These are phyloP conservation scores for Pontederia paniculata DNA, from an alignment of 176 grass and related monocot genomes.

Conservation along the genomic window DNA sequence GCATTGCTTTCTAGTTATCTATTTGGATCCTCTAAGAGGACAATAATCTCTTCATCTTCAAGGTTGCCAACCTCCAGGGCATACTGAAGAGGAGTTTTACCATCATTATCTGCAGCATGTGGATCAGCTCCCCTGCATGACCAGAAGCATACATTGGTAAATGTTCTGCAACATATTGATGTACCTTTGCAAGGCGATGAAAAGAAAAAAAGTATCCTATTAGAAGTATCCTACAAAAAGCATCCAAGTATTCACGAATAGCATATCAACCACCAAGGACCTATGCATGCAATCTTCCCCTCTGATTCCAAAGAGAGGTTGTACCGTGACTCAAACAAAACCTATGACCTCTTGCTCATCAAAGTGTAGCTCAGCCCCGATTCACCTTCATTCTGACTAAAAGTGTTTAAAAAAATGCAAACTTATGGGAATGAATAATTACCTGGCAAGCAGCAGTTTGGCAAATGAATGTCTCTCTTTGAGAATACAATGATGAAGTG, in stretches of 20 bases:
- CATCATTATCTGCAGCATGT: conserved; percentile 43
- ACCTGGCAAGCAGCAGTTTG: conserved; percentile 83
- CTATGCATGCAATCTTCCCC: too few species aligned
- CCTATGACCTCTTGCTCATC: too few species aligned
- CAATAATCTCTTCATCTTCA: conserved; percentile 76
- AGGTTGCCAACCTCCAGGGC: conserved; percentile 56
- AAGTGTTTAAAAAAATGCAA: not conserved
- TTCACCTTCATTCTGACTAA: not conserved
- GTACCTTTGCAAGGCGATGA: conserved; percentile 4
- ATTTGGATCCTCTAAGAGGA: conserved; percentile 71
- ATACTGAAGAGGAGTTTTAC: conserved; percentile 65
- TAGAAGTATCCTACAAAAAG: too few species aligned
- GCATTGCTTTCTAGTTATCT: conserved; percentile 26
- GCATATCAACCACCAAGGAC: too few species aligned
- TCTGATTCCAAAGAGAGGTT: too few species aligned
- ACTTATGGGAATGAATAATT: conserved; percentile 9
- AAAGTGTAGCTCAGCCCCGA: too few species aligned
- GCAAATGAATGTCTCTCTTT: conserved; percentile 44
- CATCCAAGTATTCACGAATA: too few species aligned
- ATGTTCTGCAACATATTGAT: not conserved
- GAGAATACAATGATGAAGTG: conserved; percentile 91
- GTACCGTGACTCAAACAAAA: too few species aligned
- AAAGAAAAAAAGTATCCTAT: not conserved
- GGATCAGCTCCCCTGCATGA: conserved; percentile 67
- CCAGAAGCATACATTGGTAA: not conserved